Conservation (phyloP, 495 filamentous ascomycete genomes). For the Aspergillus coremiiformis region DNA sequence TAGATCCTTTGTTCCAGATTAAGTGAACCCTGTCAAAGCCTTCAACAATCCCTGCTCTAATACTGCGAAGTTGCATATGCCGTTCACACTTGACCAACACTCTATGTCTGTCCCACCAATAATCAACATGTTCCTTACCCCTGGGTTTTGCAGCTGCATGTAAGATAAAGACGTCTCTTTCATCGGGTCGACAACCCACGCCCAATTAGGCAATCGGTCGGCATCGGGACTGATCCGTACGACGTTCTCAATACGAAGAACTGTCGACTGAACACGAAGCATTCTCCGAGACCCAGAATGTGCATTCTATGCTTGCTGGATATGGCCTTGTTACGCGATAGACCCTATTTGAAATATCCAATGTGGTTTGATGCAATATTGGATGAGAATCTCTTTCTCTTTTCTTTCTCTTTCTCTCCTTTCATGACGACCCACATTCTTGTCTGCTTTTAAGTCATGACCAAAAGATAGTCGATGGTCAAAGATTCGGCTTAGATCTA, state of each 20-base stretch:
- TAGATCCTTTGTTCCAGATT: background rate
- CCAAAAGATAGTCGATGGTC: background rate
- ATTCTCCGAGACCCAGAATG: background rate
- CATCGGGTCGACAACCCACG: slow-evolving; percentile 1
- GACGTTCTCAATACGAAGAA: background rate
- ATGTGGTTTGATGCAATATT: background rate
- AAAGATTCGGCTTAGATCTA: background rate
- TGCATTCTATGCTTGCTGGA: background rate
- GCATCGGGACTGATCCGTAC: slow-evolving; percentile 1
- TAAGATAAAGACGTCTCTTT: slow-evolving; percentile 3
- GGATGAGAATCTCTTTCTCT: background rate
- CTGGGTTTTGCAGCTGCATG: slow-evolving; percentile 16
- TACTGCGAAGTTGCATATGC: background rate
- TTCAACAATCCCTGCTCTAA: background rate
- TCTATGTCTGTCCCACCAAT: slow-evolving; percentile 3
- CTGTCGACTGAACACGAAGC: background rate
- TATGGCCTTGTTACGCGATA: background rate
- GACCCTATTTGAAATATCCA: background rate
- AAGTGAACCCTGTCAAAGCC: background rate
- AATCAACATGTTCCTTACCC: background rate
- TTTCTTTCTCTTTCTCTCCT: background rate
- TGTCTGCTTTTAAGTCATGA: background rate
- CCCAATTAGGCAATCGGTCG: background rate
- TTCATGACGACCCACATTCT: background rate
- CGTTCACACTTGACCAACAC: slow-evolving; percentile 17